These are phyloP conservation scores for Theileria equi DNA, from an alignment of 169 alveolate species.

Conservation along the genomic window DNA sequence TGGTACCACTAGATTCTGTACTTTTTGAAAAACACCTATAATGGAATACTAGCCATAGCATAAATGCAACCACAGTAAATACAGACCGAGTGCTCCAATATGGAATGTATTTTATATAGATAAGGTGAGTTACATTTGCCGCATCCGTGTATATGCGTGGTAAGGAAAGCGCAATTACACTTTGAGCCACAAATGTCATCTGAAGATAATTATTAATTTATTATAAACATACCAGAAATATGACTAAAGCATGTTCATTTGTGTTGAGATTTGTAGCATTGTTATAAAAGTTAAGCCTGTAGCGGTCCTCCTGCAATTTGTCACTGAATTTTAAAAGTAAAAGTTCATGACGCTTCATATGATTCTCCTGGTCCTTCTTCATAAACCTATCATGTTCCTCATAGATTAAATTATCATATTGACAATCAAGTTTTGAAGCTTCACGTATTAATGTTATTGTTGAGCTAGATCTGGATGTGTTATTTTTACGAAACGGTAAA, in stretches of 20 bases:
- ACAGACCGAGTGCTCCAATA: slow-evolving; percentile 86
- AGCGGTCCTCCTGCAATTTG: slow-evolving; percentile 81
- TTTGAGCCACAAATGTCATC: slow-evolving; percentile 82
- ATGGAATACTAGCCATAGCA: slow-evolving; percentile 83
- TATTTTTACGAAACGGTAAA: background rate
- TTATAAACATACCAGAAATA: slow-evolving; percentile 68
- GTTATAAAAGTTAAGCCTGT: slow-evolving; percentile 80
- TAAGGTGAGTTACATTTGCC: slow-evolving; percentile 58
- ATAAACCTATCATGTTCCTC: no score
- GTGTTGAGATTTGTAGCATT: slow-evolving; percentile 78
- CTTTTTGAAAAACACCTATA: slow-evolving; percentile 60
- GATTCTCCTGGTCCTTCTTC: slow-evolving; percentile 19
- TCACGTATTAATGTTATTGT: no score
- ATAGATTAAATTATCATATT: no score
- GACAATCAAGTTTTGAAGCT: background rate
- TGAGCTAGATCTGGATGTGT: no score
- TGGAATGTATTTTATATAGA: slow-evolving; percentile 63
- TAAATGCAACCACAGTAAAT: slow-evolving; percentile 76
- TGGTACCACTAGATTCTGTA: slow-evolving; percentile 45
- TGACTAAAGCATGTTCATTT: slow-evolving; percentile 83
- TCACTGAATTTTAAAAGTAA: slow-evolving; percentile 78
- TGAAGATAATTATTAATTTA: background rate
- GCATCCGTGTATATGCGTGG: slow-evolving; percentile 74
- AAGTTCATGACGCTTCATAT: slow-evolving; percentile 64
- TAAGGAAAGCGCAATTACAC: slow-evolving; percentile 71